Evolutionary conservation across 2,329 filamentous ascomycete species (phyloP).

Genomic region (Phyllosticta capitalensis): DNA sequence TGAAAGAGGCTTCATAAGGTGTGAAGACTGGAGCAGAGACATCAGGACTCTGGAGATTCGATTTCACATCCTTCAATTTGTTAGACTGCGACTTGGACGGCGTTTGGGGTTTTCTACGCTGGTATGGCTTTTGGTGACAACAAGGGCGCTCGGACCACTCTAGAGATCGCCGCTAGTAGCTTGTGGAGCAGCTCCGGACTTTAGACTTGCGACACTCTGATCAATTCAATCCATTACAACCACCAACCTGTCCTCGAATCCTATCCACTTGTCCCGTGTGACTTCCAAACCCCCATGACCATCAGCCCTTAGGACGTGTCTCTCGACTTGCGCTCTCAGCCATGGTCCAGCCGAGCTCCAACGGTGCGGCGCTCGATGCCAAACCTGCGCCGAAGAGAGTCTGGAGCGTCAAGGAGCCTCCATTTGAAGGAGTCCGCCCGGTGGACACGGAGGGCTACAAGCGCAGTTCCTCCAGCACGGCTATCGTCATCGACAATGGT

Average conservation of each 20-base stretch:
- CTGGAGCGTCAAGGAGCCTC: conserved; percentile 47
- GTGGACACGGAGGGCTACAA: conserved; percentile 60
- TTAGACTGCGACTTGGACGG: neutral
- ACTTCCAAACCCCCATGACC: neutral
- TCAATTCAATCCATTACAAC: neutral
- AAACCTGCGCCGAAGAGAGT: conserved; percentile 45
- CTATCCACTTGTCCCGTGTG: neutral
- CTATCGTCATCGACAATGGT: conserved; percentile 99
- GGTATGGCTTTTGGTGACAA: neutral
- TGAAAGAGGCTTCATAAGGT: conserved; percentile 63
- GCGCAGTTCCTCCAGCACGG: conserved; percentile 52
- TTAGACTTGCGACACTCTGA: conserved; percentile 8
- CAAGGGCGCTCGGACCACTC: neutral
- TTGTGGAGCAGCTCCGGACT: conserved; percentile 11
- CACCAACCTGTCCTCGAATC: neutral
- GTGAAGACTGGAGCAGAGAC: neutral
- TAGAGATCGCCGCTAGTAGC: conserved; percentile 1
- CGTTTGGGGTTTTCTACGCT: neutral
- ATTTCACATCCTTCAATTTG: neutral
- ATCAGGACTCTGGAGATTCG: too few relatives aligned
- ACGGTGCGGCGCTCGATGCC: conserved; percentile 37
- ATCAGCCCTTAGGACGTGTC: neutral
- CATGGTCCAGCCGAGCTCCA: conserved; percentile 29
- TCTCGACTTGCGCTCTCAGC: conserved; percentile 7
- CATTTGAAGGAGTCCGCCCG: conserved; percentile 50